Evolutionary conservation across 2,329 filamentous ascomycete species (phyloP).

Genomic region (Penicillium digitatum): DNA sequence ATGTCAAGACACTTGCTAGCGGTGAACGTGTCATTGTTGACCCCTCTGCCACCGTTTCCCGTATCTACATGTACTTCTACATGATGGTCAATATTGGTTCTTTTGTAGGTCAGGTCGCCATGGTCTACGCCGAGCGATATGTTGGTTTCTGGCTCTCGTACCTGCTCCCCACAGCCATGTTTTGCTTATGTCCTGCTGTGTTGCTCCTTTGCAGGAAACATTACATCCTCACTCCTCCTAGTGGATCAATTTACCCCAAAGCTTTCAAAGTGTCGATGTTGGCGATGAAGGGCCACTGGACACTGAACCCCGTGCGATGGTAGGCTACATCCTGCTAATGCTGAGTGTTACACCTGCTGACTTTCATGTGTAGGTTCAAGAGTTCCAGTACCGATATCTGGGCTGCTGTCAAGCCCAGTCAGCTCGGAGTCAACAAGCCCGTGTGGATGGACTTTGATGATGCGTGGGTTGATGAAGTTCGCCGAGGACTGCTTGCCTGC

Average conservation of each 20-base stretch:
- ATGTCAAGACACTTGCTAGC: slow-evolving; percentile 52
- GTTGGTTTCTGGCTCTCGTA: slow-evolving; percentile 72
- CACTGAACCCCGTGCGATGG: slow-evolving; percentile 57
- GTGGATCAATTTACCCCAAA: slow-evolving; percentile 67
- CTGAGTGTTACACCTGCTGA: not conserved
- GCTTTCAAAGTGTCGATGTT: slow-evolving; percentile 59
- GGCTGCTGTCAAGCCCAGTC: slow-evolving; percentile 34
- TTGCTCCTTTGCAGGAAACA: slow-evolving; percentile 58
- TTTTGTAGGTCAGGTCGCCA: slow-evolving; percentile 58
- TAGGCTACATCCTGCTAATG: slow-evolving; percentile 32
- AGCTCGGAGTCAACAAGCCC: slow-evolving; percentile 23
- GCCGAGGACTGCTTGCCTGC: slow-evolving; percentile 65
- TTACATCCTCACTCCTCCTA: slow-evolving; percentile 63
- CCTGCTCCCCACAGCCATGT: slow-evolving; percentile 63
- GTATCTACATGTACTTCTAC: slow-evolving; percentile 69
- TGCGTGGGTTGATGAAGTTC: slow-evolving; percentile 74
- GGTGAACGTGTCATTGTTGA: slow-evolving; percentile 69
- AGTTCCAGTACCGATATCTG: slow-evolving; percentile 20
- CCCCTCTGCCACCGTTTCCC: slow-evolving; percentile 62
- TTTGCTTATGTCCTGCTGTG: slow-evolving; percentile 59
- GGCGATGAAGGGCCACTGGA: slow-evolving; percentile 62
- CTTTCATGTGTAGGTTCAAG: slow-evolving; percentile 12
- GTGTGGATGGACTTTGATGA: slow-evolving; percentile 75
- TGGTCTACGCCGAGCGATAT: slow-evolving; percentile 72
- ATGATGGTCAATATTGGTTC: slow-evolving; percentile 67